phyloP scores from a whole-genome alignment of 306 rosid genomes.

The Oemleria cerasiformis region DNA sequence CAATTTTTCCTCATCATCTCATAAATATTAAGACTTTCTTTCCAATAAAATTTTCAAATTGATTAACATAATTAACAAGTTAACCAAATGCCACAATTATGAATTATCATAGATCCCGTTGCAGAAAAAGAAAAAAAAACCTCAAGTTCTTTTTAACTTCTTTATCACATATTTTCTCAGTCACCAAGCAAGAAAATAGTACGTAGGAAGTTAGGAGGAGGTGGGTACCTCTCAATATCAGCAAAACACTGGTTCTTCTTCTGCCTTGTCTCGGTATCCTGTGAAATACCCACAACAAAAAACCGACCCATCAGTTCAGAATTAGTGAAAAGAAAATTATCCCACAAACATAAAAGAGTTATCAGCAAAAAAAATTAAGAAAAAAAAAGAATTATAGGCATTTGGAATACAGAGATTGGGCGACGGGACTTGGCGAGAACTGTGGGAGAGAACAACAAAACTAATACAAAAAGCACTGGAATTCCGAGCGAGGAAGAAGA shows the following conservation, averaged over 20 bases:
- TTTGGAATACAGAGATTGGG: constrained; percentile 51
- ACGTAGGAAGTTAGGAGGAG: not conserved
- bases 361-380: not conserved
- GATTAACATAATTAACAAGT: not conserved
- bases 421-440: constrained; percentile 66
- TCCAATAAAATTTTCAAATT: too few species aligned
- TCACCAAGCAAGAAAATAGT: not conserved
- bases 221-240: constrained; percentile 68
- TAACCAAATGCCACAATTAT: not conserved
- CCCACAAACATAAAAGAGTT: not conserved
- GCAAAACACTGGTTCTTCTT: constrained; percentile 79
- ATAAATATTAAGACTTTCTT: not conserved
- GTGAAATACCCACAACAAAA: constrained; percentile 19
- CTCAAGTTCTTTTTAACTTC: not conserved
- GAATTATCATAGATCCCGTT: not conserved
- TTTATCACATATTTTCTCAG: not conserved
- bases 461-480: constrained; percentile 24
- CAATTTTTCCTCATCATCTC: not conserved
- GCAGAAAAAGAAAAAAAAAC: not conserved
- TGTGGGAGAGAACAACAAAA: constrained; percentile 28
- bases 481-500: not conserved
- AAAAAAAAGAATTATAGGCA: not conserved
- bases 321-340: not conserved
- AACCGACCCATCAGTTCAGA: not conserved
- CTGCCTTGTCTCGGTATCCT: constrained; percentile 73